Evolutionary conservation across 331 rosid species (phyloP).

Genomic region (Telfairia occidentalis): DNA sequence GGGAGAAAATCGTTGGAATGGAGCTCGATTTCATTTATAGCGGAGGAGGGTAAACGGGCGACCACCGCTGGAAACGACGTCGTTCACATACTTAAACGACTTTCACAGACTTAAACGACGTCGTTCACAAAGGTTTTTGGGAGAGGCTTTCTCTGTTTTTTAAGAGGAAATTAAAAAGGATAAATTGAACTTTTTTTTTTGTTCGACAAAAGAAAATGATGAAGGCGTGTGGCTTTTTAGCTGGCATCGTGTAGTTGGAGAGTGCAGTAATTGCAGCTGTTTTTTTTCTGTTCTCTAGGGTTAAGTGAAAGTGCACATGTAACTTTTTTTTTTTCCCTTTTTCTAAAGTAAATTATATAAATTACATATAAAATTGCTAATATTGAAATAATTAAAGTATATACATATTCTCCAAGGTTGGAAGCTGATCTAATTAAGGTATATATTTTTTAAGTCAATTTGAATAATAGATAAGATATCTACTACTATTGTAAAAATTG

Average conservation of each 20-base stretch:
- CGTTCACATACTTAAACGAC: too few relatives aligned
- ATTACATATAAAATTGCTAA: too few relatives aligned
- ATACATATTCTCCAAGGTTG: too few relatives aligned
- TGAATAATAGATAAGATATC: too few relatives aligned
- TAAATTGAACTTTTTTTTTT: not conserved
- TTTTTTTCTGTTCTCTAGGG: not conserved
- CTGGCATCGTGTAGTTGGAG: not conserved
- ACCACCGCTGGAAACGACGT: not conserved
- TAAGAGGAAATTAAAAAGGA: not conserved
- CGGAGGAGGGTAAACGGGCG: not conserved
- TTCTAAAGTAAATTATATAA: not conserved
- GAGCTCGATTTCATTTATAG: not conserved
- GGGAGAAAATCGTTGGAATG: not conserved
- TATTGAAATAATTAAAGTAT: too few relatives aligned
- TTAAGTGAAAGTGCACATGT: not conserved
- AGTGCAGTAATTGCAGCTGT: not conserved
- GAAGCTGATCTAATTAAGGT: too few relatives aligned
- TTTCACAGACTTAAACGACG: too few relatives aligned
- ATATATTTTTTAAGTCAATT: too few relatives aligned
- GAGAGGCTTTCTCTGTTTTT: not conserved
- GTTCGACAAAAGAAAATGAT: slow-evolving; percentile 10
- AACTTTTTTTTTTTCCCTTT: not conserved
- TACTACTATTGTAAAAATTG: too few relatives aligned
- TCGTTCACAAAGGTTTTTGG: too few relatives aligned
- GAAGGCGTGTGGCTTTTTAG: slow-evolving; percentile 9